phyloP scores from a whole-genome alignment of 495 filamentous ascomycete species.

The Aspergillus carlsbadensis region DNA sequence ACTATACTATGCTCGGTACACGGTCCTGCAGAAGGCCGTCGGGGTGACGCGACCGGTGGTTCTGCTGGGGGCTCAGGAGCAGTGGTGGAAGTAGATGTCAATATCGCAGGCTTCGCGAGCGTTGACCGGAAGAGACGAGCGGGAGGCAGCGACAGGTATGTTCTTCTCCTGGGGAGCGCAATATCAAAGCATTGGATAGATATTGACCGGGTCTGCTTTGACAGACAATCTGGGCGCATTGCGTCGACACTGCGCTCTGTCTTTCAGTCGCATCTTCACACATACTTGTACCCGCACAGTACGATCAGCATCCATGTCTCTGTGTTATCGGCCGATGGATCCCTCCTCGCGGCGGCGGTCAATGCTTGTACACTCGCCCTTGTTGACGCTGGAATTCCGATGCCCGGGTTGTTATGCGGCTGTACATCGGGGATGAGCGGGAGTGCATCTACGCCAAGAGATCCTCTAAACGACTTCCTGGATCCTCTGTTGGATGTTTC shows the following conservation, averaged over 20 bases:
- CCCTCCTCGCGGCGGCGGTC: constrained; percentile 81
- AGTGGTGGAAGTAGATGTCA: constrained; percentile 77
- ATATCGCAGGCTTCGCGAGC: constrained; percentile 82
- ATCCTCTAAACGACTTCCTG: constrained; percentile 62
- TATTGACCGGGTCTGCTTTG: constrained; percentile 17
- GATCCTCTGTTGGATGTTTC: constrained; percentile 92
- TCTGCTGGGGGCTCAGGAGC: constrained; percentile 51
- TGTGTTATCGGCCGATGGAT: constrained; percentile 88
- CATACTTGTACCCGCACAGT: constrained; percentile 84
- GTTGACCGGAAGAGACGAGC: constrained; percentile 77
- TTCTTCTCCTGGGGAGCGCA: not conserved
- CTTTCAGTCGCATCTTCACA: constrained; percentile 72
- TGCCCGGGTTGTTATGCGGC: constrained; percentile 85
- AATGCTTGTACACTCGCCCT: constrained; percentile 93
- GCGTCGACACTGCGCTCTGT: constrained; percentile 70
- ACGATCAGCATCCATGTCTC: constrained; percentile 80
- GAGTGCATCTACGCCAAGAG: constrained; percentile 52
- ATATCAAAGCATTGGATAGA: not conserved
- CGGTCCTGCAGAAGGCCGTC: constrained; percentile 71
- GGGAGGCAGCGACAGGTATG: constrained; percentile 72
- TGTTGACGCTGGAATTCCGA: constrained; percentile 92
- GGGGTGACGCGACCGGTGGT: constrained; percentile 45
- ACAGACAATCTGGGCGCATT: constrained; percentile 77
- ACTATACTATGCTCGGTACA: constrained; percentile 90
- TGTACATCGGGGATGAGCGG: constrained; percentile 80